phyloP scores from a whole-genome alignment of 345 rosid species.

The Eucalyptus pauciflora region DNA sequence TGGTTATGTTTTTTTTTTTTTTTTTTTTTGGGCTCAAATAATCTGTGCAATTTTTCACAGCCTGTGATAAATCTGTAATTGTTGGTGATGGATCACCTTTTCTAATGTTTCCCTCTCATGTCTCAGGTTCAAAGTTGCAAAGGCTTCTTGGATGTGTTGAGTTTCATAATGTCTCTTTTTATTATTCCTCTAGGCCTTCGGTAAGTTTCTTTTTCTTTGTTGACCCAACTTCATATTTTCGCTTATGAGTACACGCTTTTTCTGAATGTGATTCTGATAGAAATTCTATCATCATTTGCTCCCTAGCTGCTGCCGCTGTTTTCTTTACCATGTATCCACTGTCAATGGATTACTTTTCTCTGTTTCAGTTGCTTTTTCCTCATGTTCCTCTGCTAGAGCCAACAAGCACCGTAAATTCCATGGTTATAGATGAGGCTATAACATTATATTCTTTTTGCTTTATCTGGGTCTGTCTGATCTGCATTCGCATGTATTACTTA shows the following conservation, averaged over 20 bases:
- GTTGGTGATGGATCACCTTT: not conserved
- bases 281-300: not conserved
- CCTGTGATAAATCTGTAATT: not conserved
- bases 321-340: not conserved
- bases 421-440: not conserved
- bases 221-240: not conserved
- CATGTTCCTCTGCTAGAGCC: not conserved
- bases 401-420: not conserved
- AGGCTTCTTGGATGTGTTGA: constrained; percentile 49
- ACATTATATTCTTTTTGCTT: not conserved
- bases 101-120: not conserved
- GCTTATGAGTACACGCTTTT: not conserved
- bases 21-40: not conserved
- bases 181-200: constrained; percentile 54
- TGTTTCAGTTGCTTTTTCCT: not conserved
- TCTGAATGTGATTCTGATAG: not conserved
- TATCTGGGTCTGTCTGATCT: not conserved
- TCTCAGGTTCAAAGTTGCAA: constrained; percentile 1
- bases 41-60: not conserved
- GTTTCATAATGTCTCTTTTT: constrained; percentile 52
- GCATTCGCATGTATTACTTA: not conserved
- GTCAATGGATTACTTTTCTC: not conserved
- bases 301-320: not conserved
- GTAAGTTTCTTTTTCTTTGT: constrained; percentile 16
- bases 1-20: not conserved